A percentile compares a stretch with the other conserved stretches of the same genome.
These are phyloP conservation scores for Musa schizocarpa DNA, from an alignment of 176 grass and related monocot species.

Conservation along the genomic window DNA sequence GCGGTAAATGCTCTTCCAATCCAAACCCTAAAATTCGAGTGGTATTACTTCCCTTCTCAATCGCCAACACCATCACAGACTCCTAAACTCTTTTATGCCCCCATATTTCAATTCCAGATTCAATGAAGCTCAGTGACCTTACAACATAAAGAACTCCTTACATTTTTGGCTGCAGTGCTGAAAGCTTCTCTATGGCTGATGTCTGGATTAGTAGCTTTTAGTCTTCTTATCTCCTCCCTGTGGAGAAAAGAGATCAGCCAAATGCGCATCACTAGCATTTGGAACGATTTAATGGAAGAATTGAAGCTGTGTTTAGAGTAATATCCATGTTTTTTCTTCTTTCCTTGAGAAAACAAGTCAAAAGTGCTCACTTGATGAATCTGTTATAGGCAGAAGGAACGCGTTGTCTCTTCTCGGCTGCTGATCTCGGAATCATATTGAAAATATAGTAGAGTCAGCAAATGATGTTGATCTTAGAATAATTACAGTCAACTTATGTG, in stretches of 20 bases:
- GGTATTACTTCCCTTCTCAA: too few relatives aligned
- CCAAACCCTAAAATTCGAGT: too few relatives aligned
- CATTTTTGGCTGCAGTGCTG: slow-evolving; percentile 41
- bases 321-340: too few relatives aligned
- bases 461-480: not conserved
- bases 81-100: too few relatives aligned
- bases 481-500: not conserved
- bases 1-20: too few relatives aligned
- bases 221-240: slow-evolving; percentile 62
- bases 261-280: not conserved
- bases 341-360: not conserved
- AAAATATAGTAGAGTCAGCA: not conserved
- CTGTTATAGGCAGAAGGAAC: slow-evolving; percentile 65
- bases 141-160: not conserved
- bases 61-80: too few relatives aligned
- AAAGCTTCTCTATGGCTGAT: slow-evolving; percentile 69
- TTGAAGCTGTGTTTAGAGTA: not conserved
- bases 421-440: slow-evolving; percentile 9
- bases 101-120: too few relatives aligned
- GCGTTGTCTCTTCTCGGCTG: slow-evolving; percentile 43
- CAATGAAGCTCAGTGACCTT: too few relatives aligned
- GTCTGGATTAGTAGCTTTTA: slow-evolving; percentile 59
- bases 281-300: not conserved
- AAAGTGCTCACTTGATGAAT: slow-evolving; percentile 62
- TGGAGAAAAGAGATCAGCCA: not conserved